Base-by-base conservation (phyloP, 129 eudicot genomes). In the Tanacetum coccineum region DNA sequence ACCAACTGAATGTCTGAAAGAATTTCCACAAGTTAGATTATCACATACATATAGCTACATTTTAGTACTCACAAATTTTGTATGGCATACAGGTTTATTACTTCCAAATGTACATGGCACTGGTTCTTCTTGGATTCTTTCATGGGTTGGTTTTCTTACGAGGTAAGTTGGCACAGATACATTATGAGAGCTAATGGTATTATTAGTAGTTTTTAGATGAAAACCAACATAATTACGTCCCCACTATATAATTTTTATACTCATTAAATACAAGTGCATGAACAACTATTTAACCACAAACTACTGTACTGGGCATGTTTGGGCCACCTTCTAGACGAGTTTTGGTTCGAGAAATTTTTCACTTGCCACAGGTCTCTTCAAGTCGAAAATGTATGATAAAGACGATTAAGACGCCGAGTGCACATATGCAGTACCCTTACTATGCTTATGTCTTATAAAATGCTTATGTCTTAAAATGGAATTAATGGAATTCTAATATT, bases 121-220 rank as follows among this genome's bases (percentile, higher is more conserved):
- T 93, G 80, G 98, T 93, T 70, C 91, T 93, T 69, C 95, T 93
- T 11, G 96, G 96, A 96, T 60, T 93, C n/a, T n/a, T 93, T 83
- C 96, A 93, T 39, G 96, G 98, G 30, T 86, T 93, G 10, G 74
- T 93, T 47, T 93, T 93, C 77, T 85, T 93, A 80, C 98, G 25
- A 95, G 0, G 98, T 92, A 84, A 88, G 96, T 73, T 64, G 3
- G 32, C 54, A 48, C 40, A 13, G 3, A 40, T 3, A 63, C 45
- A 8, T 40, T 47, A 26, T 26, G 22, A 48, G 54, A 68, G 45
- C 25, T 68, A 22, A 52, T 39, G n/a, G n/a, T n/a, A n/a, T n/a
- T n/a, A n/a, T n/a, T n/a, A n/a, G n/a, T n/a, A n/a, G n/a, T n/a
- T n/a, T n/a, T n/a, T n/a, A n/a, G n/a, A n/a, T n/a, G n/a, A n/a